phyloP scores from a whole-genome alignment of 306 rosid species.

The Sicyos baderoa region DNA sequence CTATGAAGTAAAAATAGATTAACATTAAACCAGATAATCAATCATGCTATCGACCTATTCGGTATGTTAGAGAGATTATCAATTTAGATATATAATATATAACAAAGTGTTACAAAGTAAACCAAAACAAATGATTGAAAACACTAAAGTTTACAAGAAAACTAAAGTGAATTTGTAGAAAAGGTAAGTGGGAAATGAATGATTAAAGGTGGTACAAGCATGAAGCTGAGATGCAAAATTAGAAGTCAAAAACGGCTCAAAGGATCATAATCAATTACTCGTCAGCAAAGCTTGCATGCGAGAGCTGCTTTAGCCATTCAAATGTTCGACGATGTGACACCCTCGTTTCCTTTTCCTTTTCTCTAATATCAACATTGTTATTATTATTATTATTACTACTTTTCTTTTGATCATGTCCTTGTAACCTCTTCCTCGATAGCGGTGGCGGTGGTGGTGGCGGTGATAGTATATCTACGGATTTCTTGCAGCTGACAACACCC shows the following conservation, averaged over 20 bases:
- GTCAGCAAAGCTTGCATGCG: slow-evolving; percentile 26
- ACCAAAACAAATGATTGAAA: neutral
- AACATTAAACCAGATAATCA: no score
- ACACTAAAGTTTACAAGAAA: neutral
- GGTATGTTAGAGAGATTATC: no score
- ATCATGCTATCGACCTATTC: no score
- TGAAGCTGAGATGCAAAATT: neutral
- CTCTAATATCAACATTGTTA: neutral
- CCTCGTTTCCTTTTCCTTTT: slow-evolving; percentile 17
- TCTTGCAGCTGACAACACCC: slow-evolving; percentile 49
- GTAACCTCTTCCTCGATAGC: neutral
- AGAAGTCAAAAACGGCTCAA: neutral
- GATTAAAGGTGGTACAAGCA: neutral
- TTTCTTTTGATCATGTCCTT: neutral
- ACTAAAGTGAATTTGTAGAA: neutral
- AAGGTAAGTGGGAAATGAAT: neutral
- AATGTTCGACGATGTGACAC: slow-evolving; percentile 25
- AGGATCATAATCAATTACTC: no score
- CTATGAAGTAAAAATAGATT: no score
- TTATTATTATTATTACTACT: neutral
- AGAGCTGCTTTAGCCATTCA: slow-evolving; percentile 29
- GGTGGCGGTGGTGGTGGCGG: neutral
- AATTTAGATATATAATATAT: no score
- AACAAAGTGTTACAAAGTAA: no score
- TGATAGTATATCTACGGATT: slow-evolving; percentile 38